Evolutionary conservation across 2,329 filamentous ascomycete species (phyloP), one percentile per base, ranked within the genome.

Genomic region (Sporothrix mexicana): DNA sequence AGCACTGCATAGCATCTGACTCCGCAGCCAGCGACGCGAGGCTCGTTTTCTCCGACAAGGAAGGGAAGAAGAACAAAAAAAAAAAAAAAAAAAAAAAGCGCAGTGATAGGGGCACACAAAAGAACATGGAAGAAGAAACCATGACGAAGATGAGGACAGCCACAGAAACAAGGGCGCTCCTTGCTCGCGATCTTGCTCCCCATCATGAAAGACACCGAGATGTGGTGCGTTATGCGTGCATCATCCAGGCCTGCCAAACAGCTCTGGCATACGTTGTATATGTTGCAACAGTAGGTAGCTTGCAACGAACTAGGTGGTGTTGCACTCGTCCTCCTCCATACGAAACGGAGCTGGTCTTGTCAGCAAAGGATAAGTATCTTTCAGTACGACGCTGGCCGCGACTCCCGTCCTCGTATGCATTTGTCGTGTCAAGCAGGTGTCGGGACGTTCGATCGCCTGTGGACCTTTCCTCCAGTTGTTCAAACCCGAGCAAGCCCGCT

Each of bases 11-110:
- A 55, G 47, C 43, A 25, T 23, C 69, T 53, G 49, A 64, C 71
- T 72, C 71, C 66, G 66, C 71, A 72, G 59, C 55, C 36, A 55
- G 47, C 66, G 47, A 69, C 55, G 66, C 51, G 30, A 57, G 23
- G 20, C 49, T 59, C 25, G 15, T 55, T 23, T 69, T 20, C 30
- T 55, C 49, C 20, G 53, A 72, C 17, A 25, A 41, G 13, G 20
- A 6, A n/a, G 20, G 17, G 57, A 23, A 66, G 17, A 20, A 49
- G 20, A 66, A 30, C 17, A 64, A 25, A 15, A 41, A 47, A 10
- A 45, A 53, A 3, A 45, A 25, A 17, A 5, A 53, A 23, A 36
- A 55, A 15, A 15, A 43, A 41, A 20, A n/a, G 17, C 3, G 30
- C 51, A 51, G 25, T 41, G 13, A 70, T 53, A 47, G 30, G 30